Percentiles rank a stretch among this genome's conserved stretches.
Conservation (phyloP, 2,329 filamentous ascomycete genomes). For the Fusarium haematococcum region DNA sequence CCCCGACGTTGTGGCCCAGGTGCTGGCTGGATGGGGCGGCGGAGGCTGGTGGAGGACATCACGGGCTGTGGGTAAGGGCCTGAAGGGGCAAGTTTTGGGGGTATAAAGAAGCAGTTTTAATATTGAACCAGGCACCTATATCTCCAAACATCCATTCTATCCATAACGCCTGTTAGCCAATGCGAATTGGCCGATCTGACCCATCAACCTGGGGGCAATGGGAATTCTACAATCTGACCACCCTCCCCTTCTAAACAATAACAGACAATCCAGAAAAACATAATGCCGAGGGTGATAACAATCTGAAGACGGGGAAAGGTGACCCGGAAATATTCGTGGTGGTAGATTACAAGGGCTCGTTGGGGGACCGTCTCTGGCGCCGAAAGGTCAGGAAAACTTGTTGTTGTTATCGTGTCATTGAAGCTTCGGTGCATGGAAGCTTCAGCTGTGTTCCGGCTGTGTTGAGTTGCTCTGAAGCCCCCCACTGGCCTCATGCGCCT, state of each 20-base stretch:
- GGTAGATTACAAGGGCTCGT: too few species aligned
- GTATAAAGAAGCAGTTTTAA: neutral
- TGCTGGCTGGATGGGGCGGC: neutral
- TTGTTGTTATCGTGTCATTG: too few species aligned
- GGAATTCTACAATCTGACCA: neutral
- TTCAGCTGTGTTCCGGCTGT: too few species aligned
- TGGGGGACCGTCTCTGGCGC: too few species aligned
- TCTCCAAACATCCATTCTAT: neutral
- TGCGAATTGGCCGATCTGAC: neutral
- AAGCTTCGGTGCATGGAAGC: too few species aligned
- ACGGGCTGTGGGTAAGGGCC: neutral
- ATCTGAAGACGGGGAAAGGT: neutral
- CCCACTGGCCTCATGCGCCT: too few species aligned
- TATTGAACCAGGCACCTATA: neutral
- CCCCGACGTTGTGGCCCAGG: conserved; percentile 1
- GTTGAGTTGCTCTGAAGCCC: too few species aligned
- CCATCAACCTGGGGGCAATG: neutral
- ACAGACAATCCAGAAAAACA: neutral
- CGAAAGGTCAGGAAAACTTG: too few species aligned
- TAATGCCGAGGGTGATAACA: neutral
- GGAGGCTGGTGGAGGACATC: neutral
- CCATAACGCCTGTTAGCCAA: neutral
- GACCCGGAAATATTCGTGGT: too few species aligned
- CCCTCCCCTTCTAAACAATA: neutral
- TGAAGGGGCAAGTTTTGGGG: neutral